These are phyloP conservation scores for Colletotrichum tropicicola DNA, from an alignment of 2,329 filamentous ascomycete species.

Conservation along the genomic window DNA sequence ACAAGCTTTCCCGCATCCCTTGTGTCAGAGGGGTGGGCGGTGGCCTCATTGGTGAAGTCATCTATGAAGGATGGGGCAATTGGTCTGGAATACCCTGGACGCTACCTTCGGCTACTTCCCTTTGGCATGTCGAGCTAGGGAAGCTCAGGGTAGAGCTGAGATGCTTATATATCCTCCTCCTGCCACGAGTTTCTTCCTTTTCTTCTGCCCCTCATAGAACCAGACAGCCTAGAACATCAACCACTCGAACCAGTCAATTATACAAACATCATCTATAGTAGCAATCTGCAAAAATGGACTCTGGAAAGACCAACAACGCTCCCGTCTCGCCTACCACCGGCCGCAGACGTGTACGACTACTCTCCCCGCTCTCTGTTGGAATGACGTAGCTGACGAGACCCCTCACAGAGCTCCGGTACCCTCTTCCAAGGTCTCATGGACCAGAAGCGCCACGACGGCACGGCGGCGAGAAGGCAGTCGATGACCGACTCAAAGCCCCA, in stretches of 20 bases:
- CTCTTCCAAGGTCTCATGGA: conserved; percentile 62
- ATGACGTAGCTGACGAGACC: background rate
- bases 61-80: background rate
- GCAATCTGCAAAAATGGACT: conserved; percentile 12
- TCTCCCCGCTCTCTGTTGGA: fast-evolving
- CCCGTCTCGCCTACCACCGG: conserved; percentile 4
- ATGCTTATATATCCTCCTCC: conserved; percentile 20
- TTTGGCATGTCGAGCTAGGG: conserved; percentile 1
- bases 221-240: too few species aligned
- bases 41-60: conserved; percentile 32
- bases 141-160: conserved; percentile 1
- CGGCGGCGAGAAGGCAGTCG: conserved; percentile 60
- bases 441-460: conserved; percentile 57
- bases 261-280: background rate
- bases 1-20: conserved; percentile 32
- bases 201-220: fast-evolving
- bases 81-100: conserved; percentile 9
- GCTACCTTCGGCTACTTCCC: background rate
- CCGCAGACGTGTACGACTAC: conserved; percentile 22
- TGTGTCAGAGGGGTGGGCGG: conserved; percentile 29
- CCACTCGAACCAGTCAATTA: background rate
- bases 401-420: conserved; percentile 53
- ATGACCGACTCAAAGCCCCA: conserved; percentile 61
- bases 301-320: conserved; percentile 22
- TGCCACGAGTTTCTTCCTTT: fast-evolving